Evolutionary conservation across 768 basidiomycete genomes (phyloP).

Genomic region (Psilocybe subaeruginosa): DNA sequence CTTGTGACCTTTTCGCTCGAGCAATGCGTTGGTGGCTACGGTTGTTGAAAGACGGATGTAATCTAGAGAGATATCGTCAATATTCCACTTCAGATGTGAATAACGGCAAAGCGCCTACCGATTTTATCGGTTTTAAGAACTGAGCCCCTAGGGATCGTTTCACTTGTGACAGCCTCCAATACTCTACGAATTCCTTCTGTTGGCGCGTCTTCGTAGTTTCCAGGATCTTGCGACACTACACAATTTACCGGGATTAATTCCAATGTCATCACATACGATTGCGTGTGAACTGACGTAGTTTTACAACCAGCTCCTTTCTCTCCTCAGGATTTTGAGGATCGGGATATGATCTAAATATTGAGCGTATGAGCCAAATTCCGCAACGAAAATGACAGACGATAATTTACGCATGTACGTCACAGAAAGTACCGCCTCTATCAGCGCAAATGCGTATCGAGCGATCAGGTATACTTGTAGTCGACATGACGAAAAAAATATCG

Average conservation of each 20-base stretch:
- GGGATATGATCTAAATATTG: conserved; percentile 62
- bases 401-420: conserved; percentile 82
- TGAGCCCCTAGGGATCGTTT: conserved; percentile 65
- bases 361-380: neutral
- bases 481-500: conserved; percentile 6
- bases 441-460: conserved; percentile 84
- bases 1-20: conserved; percentile 92
- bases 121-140: conserved; percentile 80
- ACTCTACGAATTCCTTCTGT: conserved; percentile 92
- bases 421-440: conserved; percentile 92
- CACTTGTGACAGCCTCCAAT: conserved; percentile 74
- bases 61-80: conserved; percentile 45
- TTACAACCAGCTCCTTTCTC: conserved; percentile 85
- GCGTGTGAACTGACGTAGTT: conserved; percentile 63
- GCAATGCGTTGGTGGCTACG: conserved; percentile 93
- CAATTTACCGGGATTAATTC: neutral
- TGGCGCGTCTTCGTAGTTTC: conserved; percentile 89
- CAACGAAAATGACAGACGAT: neutral
- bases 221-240: conserved; percentile 85
- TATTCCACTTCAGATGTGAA: conserved; percentile 1
- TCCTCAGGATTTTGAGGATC: conserved; percentile 63
- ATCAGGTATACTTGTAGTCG: conserved; percentile 53
- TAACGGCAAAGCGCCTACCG: conserved; percentile 44
- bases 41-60: conserved; percentile 93
- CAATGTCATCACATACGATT: neutral